Conservation (phyloP, 495 filamentous ascomycete genomes). For the Immersiella caudata region DNA sequence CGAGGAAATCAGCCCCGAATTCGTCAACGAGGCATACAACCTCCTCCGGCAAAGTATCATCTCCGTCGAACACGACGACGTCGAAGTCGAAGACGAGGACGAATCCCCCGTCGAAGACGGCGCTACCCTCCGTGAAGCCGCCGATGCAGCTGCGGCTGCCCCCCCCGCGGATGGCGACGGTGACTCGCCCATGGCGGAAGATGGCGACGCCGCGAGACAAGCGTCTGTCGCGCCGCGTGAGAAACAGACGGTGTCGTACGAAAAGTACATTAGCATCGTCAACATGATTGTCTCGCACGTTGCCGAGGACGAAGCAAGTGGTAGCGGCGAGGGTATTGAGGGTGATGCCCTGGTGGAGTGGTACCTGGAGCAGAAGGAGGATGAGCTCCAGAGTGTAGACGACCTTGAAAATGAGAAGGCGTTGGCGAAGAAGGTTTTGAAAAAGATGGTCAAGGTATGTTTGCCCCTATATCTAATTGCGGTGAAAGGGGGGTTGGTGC, state of each 20-base stretch:
- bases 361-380: conserved; percentile 94
- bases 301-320: conserved; percentile 69
- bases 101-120: conserved; percentile 48
- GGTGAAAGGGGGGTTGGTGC: conserved; percentile 6
- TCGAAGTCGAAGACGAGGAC: conserved; percentile 91
- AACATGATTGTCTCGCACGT: conserved; percentile 81
- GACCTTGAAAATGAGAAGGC: conserved; percentile 76
- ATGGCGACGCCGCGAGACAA: conserved; percentile 41
- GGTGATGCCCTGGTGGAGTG: conserved; percentile 82
- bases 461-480: not conserved
- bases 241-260: conserved; percentile 91
- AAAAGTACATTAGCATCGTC: conserved; percentile 89
- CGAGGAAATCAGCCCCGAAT: conserved; percentile 79
- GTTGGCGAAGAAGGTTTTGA: conserved; percentile 84
- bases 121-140: conserved; percentile 40
- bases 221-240: conserved; percentile 48
- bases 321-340: conserved; percentile 82
- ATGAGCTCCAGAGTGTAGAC: conserved; percentile 76
- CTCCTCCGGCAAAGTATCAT: conserved; percentile 93
- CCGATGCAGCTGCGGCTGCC: conserved; percentile 43
- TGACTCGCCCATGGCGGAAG: conserved; percentile 71
- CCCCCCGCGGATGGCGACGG: conserved; percentile 59
- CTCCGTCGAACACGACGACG: conserved; percentile 95
- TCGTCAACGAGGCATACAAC: conserved; percentile 89
- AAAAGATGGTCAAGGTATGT: conserved; percentile 93